Evolutionary conservation across 1,139 yeast genomes (phyloP), one percentile per base, ranked within the genome.

Genomic region (Pneumocystis jirovecii): DNA sequence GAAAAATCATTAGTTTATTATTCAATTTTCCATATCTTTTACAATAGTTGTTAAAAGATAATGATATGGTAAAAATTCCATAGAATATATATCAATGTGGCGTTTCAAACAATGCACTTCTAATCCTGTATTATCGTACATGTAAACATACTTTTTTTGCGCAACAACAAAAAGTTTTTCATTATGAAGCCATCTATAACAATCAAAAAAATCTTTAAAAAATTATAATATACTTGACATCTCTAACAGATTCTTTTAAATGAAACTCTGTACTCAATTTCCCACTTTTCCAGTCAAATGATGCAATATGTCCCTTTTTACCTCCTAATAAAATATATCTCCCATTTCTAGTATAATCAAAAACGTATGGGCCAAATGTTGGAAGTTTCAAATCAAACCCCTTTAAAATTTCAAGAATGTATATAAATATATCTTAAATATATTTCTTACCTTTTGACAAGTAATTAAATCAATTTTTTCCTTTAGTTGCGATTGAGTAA

Each of bases 151-250:
- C 75, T 90, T 91, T 76, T 90, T 91, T 76, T 95, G 99, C 0
- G 99, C 98, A 19, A 86, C 96, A 0, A 98, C 99, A 77, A 89
- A 91, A 75, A 81, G 90, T 76, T 91, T 96, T 73, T 90, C 96
- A 73, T 87, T 89, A 72, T 93, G 97, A 69, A 95, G 79, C 77
- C 86, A 90, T 72, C 57, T 50, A 50, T 25, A 50, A 8, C 21
- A 1, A 50, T 60, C 17, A 39, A 29, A 34, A 31, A 31, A 17
- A 21, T 19, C 31, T 29, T 17, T 25, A 19, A 12, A 10, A 7
- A 6, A 45, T 45, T 21, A 45, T 12, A 15, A 50, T 21, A 12
- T 10, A 50, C 57, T 90, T 87, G 59, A 91, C 96, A 1, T 91
- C 95, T 72, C 89, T 83, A 10, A 90, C 89, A 0, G 97, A 89